Evolutionary conservation across 139 green algal genomes (phyloP).

Genomic region (Limnomonas spitsbergensis): DNA sequence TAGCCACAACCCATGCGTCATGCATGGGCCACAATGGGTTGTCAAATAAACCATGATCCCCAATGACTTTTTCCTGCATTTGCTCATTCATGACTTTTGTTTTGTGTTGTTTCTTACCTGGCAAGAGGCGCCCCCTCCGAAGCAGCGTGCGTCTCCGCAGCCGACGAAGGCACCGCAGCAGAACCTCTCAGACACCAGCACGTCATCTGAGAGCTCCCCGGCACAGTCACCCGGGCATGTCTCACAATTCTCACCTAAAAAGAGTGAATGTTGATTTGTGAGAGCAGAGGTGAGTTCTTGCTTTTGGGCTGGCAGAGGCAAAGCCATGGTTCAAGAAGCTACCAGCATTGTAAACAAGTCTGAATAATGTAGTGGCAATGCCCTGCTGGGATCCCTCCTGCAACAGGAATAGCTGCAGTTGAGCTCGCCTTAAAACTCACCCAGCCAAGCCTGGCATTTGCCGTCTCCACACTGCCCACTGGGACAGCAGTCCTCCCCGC

Average conservation of each 20-base stretch:
- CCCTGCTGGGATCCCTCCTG: background rate
- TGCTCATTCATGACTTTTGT: too few species aligned
- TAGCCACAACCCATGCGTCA: too few species aligned
- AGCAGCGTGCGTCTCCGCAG: conserved; percentile 13
- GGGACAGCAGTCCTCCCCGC: conserved; percentile 10
- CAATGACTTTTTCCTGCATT: too few species aligned
- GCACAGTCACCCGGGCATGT: conserved; percentile 10
- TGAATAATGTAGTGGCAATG: too few species aligned
- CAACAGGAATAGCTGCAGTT: background rate
- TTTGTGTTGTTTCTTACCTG: too few species aligned
- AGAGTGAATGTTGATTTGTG: background rate
- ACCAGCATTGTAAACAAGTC: too few species aligned
- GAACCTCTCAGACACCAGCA: background rate
- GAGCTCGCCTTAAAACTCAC: too few species aligned
- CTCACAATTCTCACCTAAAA: conserved; percentile 12
- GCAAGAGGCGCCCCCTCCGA: background rate
- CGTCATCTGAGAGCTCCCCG: background rate
- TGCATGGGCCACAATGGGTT: too few species aligned
- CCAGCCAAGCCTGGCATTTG: conserved; percentile 5
- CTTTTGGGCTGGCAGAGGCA: too few species aligned
- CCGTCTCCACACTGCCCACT: conserved; percentile 6
- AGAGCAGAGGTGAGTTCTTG: too few species aligned
- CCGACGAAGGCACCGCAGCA: conserved; percentile 16
- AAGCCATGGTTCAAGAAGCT: too few species aligned
- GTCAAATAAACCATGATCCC: too few species aligned